Base-by-base conservation (phyloP, 768 basidiomycete genomes). In the Amanita pallidorosea region DNA sequence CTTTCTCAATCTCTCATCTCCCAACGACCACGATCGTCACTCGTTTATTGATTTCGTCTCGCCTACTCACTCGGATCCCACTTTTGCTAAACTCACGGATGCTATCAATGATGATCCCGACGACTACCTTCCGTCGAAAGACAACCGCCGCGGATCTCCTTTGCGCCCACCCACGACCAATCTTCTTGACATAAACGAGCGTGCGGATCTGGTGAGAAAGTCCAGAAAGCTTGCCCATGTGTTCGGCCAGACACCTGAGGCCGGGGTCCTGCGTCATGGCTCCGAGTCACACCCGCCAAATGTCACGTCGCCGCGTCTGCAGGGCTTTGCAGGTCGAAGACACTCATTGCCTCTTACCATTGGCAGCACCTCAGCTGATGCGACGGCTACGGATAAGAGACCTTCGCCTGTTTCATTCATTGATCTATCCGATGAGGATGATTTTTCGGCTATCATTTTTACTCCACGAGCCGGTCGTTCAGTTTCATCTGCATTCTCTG, bases 201-300 rank as follows among this genome's bases (percentile, higher is more conserved):
- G 88, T 27, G 76, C 83, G 0, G 85, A 85, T 45, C 79, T 84
- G 51, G 70, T 91, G 29, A 72, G 79, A 49, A 84, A 82, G 57
- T 77, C 81, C 46, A 80, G 83, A 58, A 92, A 92, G 64, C 75
- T 91, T 44, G 73, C 83, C n/a, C 81, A 83, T 55, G 67, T 91
- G n/a, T 82, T 91, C 49, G 88, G 88, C 37, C 73, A 79, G 63
- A 78, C 73, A 3, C 85, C 83, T 3, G 72, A 68, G 5, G 67
- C 70, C 4, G 75, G 75, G 8, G 66, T 63, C 5, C 56, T 72
- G 47, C 55, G 63, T 25, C 63, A 56, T 51, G 31, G 47, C 47
- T 12, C 35, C 11, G 46, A 37, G 18, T 36, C 33, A 12, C 33
- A 22, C 3, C 31, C n/a, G 23, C 33, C 23, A 17, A 9, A 27